Percentiles rank a stretch among this genome's conserved stretches.
These are phyloP conservation scores for Solanum commersonii DNA, from an alignment of 257 asterid species.

Conservation along the genomic window DNA sequence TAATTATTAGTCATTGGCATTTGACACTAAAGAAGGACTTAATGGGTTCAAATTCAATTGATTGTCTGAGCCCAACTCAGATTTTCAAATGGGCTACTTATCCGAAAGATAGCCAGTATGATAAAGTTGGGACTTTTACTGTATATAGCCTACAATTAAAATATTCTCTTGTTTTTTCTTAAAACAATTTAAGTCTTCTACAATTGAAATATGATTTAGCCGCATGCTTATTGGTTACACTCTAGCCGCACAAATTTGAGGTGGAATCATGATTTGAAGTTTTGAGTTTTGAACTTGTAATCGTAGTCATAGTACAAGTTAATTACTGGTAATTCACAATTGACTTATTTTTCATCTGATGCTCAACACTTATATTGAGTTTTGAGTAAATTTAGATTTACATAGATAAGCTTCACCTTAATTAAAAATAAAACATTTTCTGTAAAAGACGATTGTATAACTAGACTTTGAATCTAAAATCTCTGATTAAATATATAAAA, in stretches of 20 bases:
- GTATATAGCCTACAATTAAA: not conserved
- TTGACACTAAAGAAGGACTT: not conserved
- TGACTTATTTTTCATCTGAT: too few species aligned
- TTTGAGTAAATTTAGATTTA: too few species aligned
- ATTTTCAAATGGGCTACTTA: not conserved
- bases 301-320: not conserved
- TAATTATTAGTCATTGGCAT: not conserved
- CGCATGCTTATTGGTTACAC: too few species aligned
- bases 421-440: too few species aligned
- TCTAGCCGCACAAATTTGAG: too few species aligned
- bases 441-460: too few species aligned
- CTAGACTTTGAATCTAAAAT: too few species aligned
- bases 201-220: not conserved
- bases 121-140: not conserved
- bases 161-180: not conserved
- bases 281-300: too few species aligned
- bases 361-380: not conserved
- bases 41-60: not conserved
- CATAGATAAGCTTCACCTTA: too few species aligned
- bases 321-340: too few species aligned
- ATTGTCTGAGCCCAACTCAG: not conserved
- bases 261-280: too few species aligned
- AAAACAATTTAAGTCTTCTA: not conserved
- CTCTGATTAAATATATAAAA: too few species aligned
- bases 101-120: not conserved